Evolutionary conservation across 768 basidiomycete species (phyloP), one percentile per base, ranked within the genome.

Genomic region (Cystofilobasidium bisporidii): DNA sequence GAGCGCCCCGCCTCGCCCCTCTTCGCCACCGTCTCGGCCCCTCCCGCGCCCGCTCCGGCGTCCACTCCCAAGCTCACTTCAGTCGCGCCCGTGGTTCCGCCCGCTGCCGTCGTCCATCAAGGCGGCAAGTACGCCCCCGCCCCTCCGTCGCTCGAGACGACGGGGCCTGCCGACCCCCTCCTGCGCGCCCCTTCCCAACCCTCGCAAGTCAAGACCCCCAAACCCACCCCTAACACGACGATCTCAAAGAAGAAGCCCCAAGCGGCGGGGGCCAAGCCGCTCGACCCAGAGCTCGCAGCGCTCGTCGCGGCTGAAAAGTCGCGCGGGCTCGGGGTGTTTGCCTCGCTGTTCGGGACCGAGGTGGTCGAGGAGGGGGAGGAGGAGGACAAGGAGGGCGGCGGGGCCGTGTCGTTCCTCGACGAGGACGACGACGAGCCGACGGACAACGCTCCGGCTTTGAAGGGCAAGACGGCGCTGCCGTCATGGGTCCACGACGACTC

Each of bases 281-380:
- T 32, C 28, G 53, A 56, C 53, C 53, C 30, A 3, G 53, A 56
- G 53, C 53, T 56, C 15, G 53, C 53, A 15, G 53, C 53, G 28
- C 53, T 36, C 26, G 50, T 68, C 57, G 60, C 45, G 9, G 61
- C 50, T 20, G 67, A 68, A 38, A 63, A 57, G 41, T 33, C 40
- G 14, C 53, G 62, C 12, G 67, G 67, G 18, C 40, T 68, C 40
- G 57, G 61, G 30, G 61, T 63, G 17, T 47, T 61, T 28, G 40
- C 41, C 67, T 63, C 61, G 45, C 50, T 61, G 20, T 61, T 61
- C 24, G 24, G 30, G 3, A 41, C 8, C 40, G 60, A n/a, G 41
- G 60, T 24, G 10, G 36, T 45, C 22, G 40, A 45, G n/a, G 60
- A 24, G 17, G 24, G 9, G 26, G 50, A 36, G 17, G 28, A n/a